A percentile compares a stretch with the other conserved stretches of the same genome.
These are phyloP conservation scores for Quercus ilex DNA, from an alignment of 306 rosid species.

Conservation along the genomic window DNA sequence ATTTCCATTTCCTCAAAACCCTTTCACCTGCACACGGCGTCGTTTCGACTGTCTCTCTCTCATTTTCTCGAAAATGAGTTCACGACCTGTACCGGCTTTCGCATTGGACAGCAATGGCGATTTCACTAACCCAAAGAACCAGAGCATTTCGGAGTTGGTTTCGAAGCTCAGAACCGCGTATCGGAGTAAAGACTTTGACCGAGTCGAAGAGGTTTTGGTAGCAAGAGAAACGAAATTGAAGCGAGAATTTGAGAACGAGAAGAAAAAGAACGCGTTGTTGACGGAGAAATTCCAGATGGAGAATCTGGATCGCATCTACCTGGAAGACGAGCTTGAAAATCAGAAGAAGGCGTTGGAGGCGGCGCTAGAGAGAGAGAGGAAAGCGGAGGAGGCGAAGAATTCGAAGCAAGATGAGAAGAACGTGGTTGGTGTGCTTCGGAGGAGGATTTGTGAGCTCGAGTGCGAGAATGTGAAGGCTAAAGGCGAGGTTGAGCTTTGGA, in stretches of 20 bases:
- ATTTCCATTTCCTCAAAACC: no score
- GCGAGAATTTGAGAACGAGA: constrained; percentile 9
- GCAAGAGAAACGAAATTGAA: constrained; percentile 12
- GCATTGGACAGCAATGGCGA: neutral
- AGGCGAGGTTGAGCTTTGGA: neutral
- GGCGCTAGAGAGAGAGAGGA: neutral
- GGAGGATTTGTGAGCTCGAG: constrained; percentile 13
- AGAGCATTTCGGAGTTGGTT: constrained; percentile 24
- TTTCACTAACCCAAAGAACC: neutral
- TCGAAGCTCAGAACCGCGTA: constrained; percentile 10
- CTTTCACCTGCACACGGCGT: no score
- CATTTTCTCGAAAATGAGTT: neutral
- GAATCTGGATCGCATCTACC: neutral
- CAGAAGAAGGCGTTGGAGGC: neutral
- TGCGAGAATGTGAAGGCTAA: neutral
- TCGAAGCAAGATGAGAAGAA: neutral
- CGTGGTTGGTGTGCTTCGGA: neutral
- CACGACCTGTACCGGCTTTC: neutral
- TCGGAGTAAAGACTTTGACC: neutral
- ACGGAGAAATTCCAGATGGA: neutral
- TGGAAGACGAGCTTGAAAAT: neutral
- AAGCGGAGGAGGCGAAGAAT: neutral
- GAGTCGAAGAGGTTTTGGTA: constrained; percentile 19
- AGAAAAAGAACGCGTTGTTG: neutral
- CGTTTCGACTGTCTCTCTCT: neutral